Evolutionary conservation across 139 green algal genomes (phyloP).

Genomic region (Chlamydomonas sphaeroides): DNA sequence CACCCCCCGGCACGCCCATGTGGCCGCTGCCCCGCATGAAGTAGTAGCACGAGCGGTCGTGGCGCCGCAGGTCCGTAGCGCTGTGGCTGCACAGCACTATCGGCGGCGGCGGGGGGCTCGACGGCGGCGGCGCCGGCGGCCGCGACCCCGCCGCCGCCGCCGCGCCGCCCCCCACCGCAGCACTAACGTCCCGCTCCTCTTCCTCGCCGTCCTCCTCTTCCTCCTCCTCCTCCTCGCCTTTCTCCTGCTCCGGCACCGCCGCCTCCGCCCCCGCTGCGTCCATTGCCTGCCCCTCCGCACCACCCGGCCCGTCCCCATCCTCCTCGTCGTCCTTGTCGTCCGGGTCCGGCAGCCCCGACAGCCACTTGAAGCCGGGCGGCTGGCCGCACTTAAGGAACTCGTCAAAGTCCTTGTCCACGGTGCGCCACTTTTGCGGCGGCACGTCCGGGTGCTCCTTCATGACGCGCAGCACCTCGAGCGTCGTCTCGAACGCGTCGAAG

Average conservation of each 20-base stretch:
- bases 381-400: conserved; percentile 28
- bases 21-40: conserved; percentile 12
- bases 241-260: not conserved
- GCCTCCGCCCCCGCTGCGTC: not conserved
- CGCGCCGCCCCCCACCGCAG: too few species aligned
- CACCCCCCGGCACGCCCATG: conserved; percentile 34
- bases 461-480: conserved; percentile 28
- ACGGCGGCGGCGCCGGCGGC: not conserved
- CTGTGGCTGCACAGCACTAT: conserved; percentile 27
- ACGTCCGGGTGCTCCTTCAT: not conserved
- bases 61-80: not conserved
- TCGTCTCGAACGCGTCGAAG: conserved; percentile 49
- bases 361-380: not conserved
- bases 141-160: too few species aligned
- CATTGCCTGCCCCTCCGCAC: not conserved
- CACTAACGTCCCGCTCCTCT: not conserved
- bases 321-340: too few species aligned
- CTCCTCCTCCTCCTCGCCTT: not conserved
- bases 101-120: not conserved
- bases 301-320: not conserved
- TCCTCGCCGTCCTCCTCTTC: not conserved
- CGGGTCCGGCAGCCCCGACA: not conserved
- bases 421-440: not conserved
- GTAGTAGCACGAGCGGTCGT: conserved; percentile 20
- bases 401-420: conserved; percentile 12